Conservation (phyloP, 441 rosid genomes). For the Viola pubescens region DNA sequence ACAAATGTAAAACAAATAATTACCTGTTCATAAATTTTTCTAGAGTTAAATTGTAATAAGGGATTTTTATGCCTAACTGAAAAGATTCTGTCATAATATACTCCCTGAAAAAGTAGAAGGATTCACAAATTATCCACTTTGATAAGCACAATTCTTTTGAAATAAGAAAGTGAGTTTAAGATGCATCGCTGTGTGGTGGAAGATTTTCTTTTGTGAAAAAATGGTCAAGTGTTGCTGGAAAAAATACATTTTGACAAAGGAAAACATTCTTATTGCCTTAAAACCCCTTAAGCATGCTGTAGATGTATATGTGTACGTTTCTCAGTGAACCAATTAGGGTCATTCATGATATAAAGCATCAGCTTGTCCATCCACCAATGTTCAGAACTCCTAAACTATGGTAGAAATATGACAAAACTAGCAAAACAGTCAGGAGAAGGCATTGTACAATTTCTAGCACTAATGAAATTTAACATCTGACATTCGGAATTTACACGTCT, state of each 20-base stretch:
- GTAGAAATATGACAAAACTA: too few species aligned
- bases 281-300: background rate
- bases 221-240: background rate
- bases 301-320: too few species aligned
- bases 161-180: background rate
- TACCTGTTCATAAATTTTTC: background rate
- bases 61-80: background rate
- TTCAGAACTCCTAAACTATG: too few species aligned
- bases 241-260: background rate
- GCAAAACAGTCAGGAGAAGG: too few species aligned
- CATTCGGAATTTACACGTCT: too few species aligned
- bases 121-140: conserved; percentile 1
- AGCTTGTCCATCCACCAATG: too few species aligned
- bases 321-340: too few species aligned
- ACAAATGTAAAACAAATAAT: background rate
- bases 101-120: background rate
- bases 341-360: too few species aligned
- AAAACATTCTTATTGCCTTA: background rate
- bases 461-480: too few species aligned
- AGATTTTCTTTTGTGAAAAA: conserved; percentile 2
- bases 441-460: too few species aligned
- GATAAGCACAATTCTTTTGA: background rate
- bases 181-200: background rate
- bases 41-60: background rate
- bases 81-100: background rate